These are phyloP conservation scores for Incumbomyces delicatus DNA, from an alignment of 2,329 filamentous ascomycete species.

Conservation along the genomic window DNA sequence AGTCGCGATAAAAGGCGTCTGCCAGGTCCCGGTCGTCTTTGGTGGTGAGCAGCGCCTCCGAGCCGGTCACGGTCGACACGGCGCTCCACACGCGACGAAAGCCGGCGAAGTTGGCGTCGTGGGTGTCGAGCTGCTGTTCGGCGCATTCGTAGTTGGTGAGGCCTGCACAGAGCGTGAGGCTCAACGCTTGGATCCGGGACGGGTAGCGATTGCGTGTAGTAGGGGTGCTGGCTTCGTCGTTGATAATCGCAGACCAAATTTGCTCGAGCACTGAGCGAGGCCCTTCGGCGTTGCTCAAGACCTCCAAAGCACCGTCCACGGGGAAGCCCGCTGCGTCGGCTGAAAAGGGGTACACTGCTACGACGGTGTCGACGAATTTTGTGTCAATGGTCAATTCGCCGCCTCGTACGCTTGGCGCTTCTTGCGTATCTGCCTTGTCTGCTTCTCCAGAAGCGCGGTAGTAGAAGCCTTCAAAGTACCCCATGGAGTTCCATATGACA, in stretches of 20 bases:
- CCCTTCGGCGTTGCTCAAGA: too few relatives aligned
- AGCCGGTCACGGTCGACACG: not conserved
- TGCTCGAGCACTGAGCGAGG: not conserved
- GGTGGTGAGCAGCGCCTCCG: not conserved
- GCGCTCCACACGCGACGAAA: not conserved
- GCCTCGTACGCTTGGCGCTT: not conserved
- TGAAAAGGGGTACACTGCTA: not conserved
- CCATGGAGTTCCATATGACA: constrained; percentile 8
- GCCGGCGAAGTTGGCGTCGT: constrained; percentile 6
- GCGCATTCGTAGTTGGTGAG: constrained; percentile 8
- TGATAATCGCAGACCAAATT: constrained; percentile 4
- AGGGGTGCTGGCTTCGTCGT: not conserved
- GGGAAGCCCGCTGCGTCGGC: not conserved
- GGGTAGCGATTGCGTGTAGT: not conserved
- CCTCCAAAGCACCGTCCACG: not conserved
- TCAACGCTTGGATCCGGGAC: constrained; percentile 7
- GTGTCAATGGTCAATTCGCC: not conserved
- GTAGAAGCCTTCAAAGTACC: constrained; percentile 1
- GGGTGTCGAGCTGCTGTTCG: constrained; percentile 2
- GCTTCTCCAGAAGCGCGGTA: not conserved
- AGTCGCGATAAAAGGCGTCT: constrained; percentile 2
- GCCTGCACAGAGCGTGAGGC: constrained; percentile 8
- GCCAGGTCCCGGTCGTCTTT: not conserved
- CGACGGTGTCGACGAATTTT: not conserved
- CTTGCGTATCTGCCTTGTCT: not conserved